These are phyloP conservation scores for Geranomyces michiganensis DNA, from an alignment of 192 early-diverging fungal genomes.

Conservation along the genomic window DNA sequence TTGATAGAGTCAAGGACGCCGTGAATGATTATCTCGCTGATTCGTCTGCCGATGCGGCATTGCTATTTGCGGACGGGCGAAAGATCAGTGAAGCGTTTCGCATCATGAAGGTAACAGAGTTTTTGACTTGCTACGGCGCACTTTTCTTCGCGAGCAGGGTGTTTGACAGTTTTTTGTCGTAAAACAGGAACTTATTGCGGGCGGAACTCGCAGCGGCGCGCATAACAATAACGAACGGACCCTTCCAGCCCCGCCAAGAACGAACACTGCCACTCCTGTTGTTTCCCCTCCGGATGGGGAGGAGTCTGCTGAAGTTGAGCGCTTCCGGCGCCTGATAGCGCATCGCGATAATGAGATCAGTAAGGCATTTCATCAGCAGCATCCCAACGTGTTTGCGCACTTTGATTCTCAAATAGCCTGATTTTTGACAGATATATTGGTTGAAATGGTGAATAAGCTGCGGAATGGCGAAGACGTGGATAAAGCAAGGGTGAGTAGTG, in stretches of 20 bases:
- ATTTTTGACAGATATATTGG: slow-evolving; percentile 48
- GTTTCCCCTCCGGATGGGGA: no score
- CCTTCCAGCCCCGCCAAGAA: background rate
- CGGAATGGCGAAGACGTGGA: slow-evolving; percentile 29
- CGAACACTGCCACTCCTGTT: background rate
- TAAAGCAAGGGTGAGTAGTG: background rate
- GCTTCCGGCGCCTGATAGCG: slow-evolving; percentile 40
- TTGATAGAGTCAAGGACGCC: slow-evolving; percentile 47
- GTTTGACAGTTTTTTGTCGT: no score
- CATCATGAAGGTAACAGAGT: slow-evolving; percentile 44
- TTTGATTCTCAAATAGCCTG: no score
- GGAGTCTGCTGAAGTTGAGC: slow-evolving; percentile 29
- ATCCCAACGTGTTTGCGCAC: no score
- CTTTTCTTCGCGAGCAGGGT: no score
- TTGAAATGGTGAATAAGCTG: slow-evolving; percentile 56
- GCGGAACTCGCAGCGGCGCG: no score
- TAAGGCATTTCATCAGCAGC: slow-evolving; percentile 26
- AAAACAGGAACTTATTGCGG: no score
- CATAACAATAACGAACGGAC: background rate
- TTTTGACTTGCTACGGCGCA: background rate
- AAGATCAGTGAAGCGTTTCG: slow-evolving; percentile 56
- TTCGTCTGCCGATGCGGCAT: slow-evolving; percentile 32
- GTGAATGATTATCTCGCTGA: slow-evolving; percentile 53
- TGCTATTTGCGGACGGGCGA: slow-evolving; percentile 50
- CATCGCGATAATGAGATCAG: slow-evolving; percentile 68